These are phyloP conservation scores for Gossypium gossypioides DNA, from an alignment of 441 rosid genomes.

Conservation along the genomic window DNA sequence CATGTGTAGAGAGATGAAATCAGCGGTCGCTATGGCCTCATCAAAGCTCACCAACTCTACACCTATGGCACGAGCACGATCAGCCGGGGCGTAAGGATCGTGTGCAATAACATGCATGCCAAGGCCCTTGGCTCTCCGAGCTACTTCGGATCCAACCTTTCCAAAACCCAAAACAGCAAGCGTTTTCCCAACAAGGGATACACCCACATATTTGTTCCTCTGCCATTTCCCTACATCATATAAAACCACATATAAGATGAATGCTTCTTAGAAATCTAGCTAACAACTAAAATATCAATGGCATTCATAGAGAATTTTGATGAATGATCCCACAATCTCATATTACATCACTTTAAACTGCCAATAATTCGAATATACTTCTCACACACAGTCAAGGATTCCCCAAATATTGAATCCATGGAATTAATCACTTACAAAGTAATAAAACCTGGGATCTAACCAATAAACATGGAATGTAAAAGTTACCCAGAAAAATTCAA, in stretches of 20 bases:
- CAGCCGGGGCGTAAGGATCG: constrained; percentile 93
- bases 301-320: background rate
- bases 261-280: background rate
- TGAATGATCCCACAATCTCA: background rate
- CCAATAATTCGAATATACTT: background rate
- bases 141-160: constrained; percentile 91
- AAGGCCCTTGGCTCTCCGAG: constrained; percentile 87
- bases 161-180: constrained; percentile 94
- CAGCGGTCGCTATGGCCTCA: constrained; percentile 64
- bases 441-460: background rate
- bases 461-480: background rate
- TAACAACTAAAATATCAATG: background rate
- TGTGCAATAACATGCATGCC: constrained; percentile 93
- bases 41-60: constrained; percentile 80
- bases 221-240: constrained; percentile 70
- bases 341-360: background rate
- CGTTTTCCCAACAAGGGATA: constrained; percentile 88
- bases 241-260: background rate
- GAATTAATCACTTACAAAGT: constrained; percentile 19
- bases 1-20: constrained; percentile 90
- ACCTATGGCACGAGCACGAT: constrained; percentile 81
- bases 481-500: background rate
- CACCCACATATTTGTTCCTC: constrained; percentile 87
- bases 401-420: background rate
- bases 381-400: background rate